Evolutionary conservation across 2,329 filamentous ascomycete species (phyloP), one percentile per base, ranked within the genome.

Genomic region (Colletotrichum sp.): DNA sequence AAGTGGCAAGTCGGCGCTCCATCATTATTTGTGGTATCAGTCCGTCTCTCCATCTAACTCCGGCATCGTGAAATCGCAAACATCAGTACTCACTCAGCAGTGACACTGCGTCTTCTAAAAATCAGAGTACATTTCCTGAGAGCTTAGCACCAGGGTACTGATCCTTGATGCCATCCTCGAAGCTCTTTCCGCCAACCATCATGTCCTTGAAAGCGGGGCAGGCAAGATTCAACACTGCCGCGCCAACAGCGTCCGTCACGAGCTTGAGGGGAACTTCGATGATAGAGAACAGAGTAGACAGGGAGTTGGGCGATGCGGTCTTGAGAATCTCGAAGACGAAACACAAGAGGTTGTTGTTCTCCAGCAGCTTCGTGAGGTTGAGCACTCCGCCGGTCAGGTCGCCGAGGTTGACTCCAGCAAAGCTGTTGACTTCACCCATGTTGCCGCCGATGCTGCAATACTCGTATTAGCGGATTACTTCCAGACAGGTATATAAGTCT

Each of bases 291-390:
- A 88, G 34, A 2, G 82, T 82, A 4, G 82, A 83, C 2, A 88
- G 76, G 1, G 87, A 78, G 79, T 88, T 88, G 2, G 88, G 88
- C 1, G 85, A 80, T 6, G 79, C 84, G 8, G 85, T 83, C 78
- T 85, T 81, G n/a, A 85, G 81, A 15, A 83, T 79, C 67, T 89
- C 84, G 36, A 84, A 79, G 15, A 81, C 77, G 67, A 84, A 84
- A 76, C 88, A 90, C 18, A 85, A 68, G 8, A 86, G 80, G 78
- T 90, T 89, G 81, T 90, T 88, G 16, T 86, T 87, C 71, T 90
- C 76, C 1, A 86, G 79, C 1, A 90, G 80, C 15, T 82, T 86
- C 18, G 81, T 75, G 7, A 81, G 77, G 77, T 88, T 89, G 77
- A 87, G 85, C 1, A 89, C 80, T 49, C 87, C 87, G 24, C 86